Percentiles rank a stretch among this genome's conserved stretches.
Evolutionary conservation across 78 protist species (phyloP).

Genomic region (Dictyostelium firmibasis): DNA sequence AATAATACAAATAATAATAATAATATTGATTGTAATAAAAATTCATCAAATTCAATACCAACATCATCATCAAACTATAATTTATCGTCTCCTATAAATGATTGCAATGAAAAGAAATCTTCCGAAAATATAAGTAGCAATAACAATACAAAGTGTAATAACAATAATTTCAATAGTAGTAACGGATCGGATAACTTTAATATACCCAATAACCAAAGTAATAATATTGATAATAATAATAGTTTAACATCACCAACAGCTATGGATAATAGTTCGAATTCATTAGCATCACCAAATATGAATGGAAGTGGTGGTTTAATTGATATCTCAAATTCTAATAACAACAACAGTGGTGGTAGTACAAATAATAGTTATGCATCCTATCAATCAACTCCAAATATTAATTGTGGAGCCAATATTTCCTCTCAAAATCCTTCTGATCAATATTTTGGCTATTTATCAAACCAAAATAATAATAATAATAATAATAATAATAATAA

Average conservation of each 20-base stretch:
- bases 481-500: neutral
- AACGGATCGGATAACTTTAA: neutral
- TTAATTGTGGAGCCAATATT: neutral
- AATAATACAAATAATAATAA: neutral
- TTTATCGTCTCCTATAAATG: neutral
- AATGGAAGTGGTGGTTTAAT: neutral
- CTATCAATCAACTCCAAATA: neutral
- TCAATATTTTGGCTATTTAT: too few relatives aligned
- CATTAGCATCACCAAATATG: neutral
- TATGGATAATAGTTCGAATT: neutral
- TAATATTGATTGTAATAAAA: neutral
- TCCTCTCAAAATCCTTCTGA: neutral
- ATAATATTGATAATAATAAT: too few relatives aligned
- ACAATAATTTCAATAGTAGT: neutral
- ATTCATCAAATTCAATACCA: neutral
- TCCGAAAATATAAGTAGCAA: neutral
- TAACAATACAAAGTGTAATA: neutral
- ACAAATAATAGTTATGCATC: neutral
- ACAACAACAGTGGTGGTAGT: neutral
- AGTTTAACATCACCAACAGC: neutral
- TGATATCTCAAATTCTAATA: neutral
- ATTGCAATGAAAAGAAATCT: neutral
- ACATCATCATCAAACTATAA: neutral
- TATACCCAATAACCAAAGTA: too few relatives aligned
- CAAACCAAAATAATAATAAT: neutral